Percentiles rank a stretch among this genome's conserved stretches.
These are phyloP conservation scores for Leccinum fuscescens DNA, from an alignment of 1,284 basidiomycete genomes.

Conservation along the genomic window DNA sequence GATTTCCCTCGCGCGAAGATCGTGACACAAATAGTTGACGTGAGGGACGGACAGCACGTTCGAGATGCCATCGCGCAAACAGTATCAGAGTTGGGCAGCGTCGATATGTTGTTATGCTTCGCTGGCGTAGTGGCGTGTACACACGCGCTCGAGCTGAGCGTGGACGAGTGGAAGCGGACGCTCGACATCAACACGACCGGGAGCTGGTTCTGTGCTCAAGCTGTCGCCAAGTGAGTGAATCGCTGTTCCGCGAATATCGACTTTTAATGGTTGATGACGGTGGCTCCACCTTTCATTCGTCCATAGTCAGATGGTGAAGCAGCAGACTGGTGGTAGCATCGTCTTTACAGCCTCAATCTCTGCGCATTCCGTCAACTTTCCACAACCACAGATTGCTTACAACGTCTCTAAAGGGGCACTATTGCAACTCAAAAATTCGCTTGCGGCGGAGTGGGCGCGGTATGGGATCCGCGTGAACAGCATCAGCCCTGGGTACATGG, in stretches of 20 bases:
- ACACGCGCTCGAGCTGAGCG: constrained; percentile 32
- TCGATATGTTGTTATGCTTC: constrained; percentile 41
- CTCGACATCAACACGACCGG: constrained; percentile 44
- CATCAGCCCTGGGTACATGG: constrained; percentile 46
- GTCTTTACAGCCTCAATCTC: constrained; percentile 44
- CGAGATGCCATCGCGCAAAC: constrained; percentile 31
- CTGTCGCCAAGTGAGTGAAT: constrained; percentile 34
- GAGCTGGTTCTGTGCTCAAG: constrained; percentile 42
- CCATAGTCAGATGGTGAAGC: constrained; percentile 39
- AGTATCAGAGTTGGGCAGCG: constrained; percentile 30
- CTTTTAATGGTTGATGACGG: neutral
- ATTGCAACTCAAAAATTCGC: constrained; percentile 21
- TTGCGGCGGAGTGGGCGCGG: constrained; percentile 42
- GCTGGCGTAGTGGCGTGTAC: constrained; percentile 39
- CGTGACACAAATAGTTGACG: constrained; percentile 35
- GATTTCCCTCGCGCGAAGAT: constrained; percentile 39
- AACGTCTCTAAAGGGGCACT: constrained; percentile 32
- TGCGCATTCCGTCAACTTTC: constrained; percentile 40
- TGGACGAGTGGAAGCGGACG: constrained; percentile 37
- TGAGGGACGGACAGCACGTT: constrained; percentile 35
- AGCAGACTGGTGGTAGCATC: constrained; percentile 40
- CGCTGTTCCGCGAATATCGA: neutral
- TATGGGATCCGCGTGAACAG: constrained; percentile 44
- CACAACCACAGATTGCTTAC: constrained; percentile 38
- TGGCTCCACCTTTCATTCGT: neutral